A percentile compares a stretch with the other conserved stretches of the same genome.
Evolutionary conservation across 139 green algal genomes (phyloP).

Genomic region (Pleodorina starrii): DNA sequence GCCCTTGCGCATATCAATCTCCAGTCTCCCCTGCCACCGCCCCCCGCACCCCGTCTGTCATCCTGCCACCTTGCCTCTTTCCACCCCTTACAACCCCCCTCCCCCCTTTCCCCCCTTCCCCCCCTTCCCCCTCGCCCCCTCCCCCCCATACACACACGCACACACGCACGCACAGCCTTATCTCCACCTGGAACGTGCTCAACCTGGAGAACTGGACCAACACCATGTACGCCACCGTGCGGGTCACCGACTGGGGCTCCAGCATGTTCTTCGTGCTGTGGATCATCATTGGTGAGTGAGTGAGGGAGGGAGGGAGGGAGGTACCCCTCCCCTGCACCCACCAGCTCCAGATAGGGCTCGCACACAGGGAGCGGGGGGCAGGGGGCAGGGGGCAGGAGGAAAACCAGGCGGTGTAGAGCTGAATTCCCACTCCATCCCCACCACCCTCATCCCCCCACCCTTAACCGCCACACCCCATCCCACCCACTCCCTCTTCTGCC

Average conservation of each 20-base stretch:
- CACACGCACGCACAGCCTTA: slow-evolving; percentile 24
- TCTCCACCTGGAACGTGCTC: slow-evolving; percentile 54
- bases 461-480: no score
- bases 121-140: background rate
- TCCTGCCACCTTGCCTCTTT: background rate
- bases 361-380: no score
- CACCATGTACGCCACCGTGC: slow-evolving; percentile 67
- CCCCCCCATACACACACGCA: no score
- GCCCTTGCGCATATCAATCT: no score
- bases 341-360: no score
- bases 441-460: no score
- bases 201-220: slow-evolving; percentile 84
- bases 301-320: background rate
- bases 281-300: slow-evolving; percentile 73
- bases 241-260: slow-evolving; percentile 66
- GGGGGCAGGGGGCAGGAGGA: no score
- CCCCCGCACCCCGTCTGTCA: background rate
- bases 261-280: slow-evolving; percentile 80
- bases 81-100: background rate
- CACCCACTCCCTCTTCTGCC: no score
- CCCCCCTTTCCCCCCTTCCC: background rate
- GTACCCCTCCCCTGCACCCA: no score
- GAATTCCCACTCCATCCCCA: no score
- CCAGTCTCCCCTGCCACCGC: background rate
- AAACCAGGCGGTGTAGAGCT: no score